These are phyloP conservation scores for Ustilago curta DNA, from an alignment of 1,284 basidiomycete species.

Conservation along the genomic window DNA sequence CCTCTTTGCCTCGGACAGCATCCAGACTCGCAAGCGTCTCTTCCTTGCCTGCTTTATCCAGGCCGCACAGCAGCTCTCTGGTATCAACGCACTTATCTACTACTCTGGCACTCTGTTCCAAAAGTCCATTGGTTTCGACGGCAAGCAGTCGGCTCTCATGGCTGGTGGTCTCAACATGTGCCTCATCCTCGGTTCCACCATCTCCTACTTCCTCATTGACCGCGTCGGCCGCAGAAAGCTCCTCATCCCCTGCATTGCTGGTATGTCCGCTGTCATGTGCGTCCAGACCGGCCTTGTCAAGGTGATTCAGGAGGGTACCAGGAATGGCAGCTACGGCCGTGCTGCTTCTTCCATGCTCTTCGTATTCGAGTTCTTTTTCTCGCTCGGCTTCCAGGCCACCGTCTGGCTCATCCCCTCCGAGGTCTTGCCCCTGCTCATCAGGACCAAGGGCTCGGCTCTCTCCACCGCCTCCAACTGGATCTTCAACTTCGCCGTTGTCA, in stretches of 20 bases:
- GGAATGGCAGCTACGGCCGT: constrained; percentile 72
- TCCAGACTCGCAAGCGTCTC: constrained; percentile 77
- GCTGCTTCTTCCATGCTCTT: constrained; percentile 74
- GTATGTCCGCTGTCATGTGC: constrained; percentile 76
- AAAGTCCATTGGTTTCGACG: constrained; percentile 71
- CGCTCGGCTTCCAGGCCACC: constrained; percentile 80
- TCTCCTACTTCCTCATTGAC: constrained; percentile 75
- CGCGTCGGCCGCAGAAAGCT: constrained; percentile 75
- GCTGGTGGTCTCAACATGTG: constrained; percentile 79
- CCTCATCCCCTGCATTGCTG: constrained; percentile 78
- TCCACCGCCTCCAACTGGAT: constrained; percentile 68
- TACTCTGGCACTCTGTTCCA: constrained; percentile 70
- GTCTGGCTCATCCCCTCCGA: constrained; percentile 72
- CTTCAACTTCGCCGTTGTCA: constrained; percentile 72
- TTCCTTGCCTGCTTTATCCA: constrained; percentile 75
- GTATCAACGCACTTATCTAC: constrained; percentile 78
- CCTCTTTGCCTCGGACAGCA: constrained; percentile 74
- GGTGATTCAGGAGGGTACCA: constrained; percentile 69
- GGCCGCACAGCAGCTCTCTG: constrained; percentile 79
- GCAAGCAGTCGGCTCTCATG: constrained; percentile 76
- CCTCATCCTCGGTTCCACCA: constrained; percentile 76
- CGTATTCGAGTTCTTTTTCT: constrained; percentile 78
- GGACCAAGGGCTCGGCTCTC: constrained; percentile 69
- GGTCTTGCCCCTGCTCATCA: constrained; percentile 68
- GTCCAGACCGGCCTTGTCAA: constrained; percentile 73